Percentiles rank a stretch among this genome's conserved stretches.
Evolutionary conservation across 345 rosid genomes (phyloP).

Genomic region (Eutrema yunnanense): DNA sequence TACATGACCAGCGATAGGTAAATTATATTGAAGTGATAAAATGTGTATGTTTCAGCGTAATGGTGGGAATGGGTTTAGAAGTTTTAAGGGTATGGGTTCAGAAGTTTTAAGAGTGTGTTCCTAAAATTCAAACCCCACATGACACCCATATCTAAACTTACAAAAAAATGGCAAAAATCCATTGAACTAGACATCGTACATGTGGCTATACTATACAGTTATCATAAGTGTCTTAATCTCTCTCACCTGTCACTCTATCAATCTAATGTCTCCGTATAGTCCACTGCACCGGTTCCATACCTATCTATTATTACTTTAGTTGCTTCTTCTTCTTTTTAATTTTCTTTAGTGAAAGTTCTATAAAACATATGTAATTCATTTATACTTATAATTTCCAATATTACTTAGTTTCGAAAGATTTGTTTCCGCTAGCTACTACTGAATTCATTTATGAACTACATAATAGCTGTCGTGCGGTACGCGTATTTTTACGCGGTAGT

Average conservation of each 20-base stretch:
- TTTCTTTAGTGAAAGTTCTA: too few relatives aligned
- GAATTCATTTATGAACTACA: not conserved
- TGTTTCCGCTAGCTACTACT: not conserved
- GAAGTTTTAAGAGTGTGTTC: not conserved
- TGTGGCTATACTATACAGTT: not conserved
- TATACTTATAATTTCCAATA: too few relatives aligned
- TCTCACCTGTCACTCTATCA: not conserved
- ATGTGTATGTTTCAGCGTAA: not conserved
- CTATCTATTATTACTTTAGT: not conserved
- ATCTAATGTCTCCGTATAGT: not conserved
- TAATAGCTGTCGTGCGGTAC: not conserved
- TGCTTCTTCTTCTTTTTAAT: too few relatives aligned
- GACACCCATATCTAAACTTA: conserved; percentile 4
- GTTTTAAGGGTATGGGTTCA: too few relatives aligned
- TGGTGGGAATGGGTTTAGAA: not conserved
- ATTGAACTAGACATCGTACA: conserved; percentile 12
- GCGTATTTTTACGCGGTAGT: not conserved
- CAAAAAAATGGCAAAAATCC: not conserved
- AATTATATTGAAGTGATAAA: not conserved
- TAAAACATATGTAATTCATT: too few relatives aligned
- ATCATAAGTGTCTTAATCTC: not conserved
- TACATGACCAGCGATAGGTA: not conserved
- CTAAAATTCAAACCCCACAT: conserved; percentile 7
- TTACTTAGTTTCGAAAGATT: not conserved
- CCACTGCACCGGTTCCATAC: not conserved